Percentiles rank a stretch among this genome's conserved stretches.
Conservation (phyloP, 345 rosid genomes). For the Gossypium australe region DNA sequence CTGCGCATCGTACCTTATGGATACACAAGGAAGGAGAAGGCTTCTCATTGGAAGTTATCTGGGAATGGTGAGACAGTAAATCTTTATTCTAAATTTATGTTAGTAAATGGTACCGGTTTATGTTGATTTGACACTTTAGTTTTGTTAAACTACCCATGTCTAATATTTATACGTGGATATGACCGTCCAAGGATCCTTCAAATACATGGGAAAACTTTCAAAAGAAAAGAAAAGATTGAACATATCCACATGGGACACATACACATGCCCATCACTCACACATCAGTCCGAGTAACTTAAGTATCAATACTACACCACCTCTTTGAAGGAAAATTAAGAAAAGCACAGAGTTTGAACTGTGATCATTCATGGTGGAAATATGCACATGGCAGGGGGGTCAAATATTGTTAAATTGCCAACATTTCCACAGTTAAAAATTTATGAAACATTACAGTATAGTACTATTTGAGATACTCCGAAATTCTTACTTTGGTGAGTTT, state of each 20-base stretch:
- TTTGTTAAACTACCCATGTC: no score
- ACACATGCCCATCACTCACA: no score
- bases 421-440: background rate
- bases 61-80: conserved; percentile 59
- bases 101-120: background rate
- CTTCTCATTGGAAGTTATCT: conserved; percentile 65
- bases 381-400: background rate
- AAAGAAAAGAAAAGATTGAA: no score
- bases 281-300: no score
- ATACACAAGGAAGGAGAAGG: conserved; percentile 58
- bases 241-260: no score
- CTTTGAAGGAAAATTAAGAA: background rate
- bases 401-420: background rate
- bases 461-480: background rate
- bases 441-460: background rate
- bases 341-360: background rate
- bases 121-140: no score
- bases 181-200: no score
- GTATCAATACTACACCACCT: background rate
- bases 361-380: no score
- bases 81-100: conserved; percentile 2
- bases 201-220: no score
- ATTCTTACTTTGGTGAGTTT: conserved; percentile 1
- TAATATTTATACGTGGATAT: no score
- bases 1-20: conserved; percentile 57